Conservation (phyloP, 1,284 basidiomycete genomes). For the Mycena sp. region DNA sequence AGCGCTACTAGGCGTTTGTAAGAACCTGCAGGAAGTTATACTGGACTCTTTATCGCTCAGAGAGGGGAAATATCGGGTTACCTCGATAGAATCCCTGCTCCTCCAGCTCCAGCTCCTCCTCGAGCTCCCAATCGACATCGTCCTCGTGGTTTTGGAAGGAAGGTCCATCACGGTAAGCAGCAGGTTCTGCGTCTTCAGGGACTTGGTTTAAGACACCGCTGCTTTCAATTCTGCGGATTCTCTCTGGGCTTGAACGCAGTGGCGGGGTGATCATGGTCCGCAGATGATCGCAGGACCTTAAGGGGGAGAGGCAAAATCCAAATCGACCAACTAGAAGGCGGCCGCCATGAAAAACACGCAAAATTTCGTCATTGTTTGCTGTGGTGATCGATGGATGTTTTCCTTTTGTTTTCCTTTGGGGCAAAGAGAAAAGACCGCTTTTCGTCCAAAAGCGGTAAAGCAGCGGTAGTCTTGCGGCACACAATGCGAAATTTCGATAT, state of each 20-base stretch:
- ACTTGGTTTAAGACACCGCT: constrained; percentile 15
- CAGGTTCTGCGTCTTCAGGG: constrained; percentile 21
- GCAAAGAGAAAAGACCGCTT: no score
- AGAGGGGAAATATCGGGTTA: constrained; percentile 37
- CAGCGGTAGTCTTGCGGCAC: no score
- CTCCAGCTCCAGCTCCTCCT: constrained; percentile 61
- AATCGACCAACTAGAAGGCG: background rate
- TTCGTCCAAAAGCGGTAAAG: no score
- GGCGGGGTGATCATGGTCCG: constrained; percentile 6
- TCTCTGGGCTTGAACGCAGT: constrained; percentile 17
- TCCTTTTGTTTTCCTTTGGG: no score
- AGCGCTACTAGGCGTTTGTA: constrained; percentile 60
- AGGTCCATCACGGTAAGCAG: constrained; percentile 30
- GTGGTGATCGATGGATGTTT: no score
- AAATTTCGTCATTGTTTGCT: background rate
- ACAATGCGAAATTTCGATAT: no score
- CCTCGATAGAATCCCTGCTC: constrained; percentile 69
- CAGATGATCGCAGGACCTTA: no score
- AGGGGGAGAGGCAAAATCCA: background rate
- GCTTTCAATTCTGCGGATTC: constrained; percentile 8
- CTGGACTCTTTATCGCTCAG: constrained; percentile 6
- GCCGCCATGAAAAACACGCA: background rate
- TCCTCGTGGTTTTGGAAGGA: background rate
- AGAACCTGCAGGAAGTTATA: constrained; percentile 56
- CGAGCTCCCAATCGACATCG: constrained; percentile 42